phyloP scores from a whole-genome alignment of 345 rosid genomes.

The Gossypium rotundifolium region DNA sequence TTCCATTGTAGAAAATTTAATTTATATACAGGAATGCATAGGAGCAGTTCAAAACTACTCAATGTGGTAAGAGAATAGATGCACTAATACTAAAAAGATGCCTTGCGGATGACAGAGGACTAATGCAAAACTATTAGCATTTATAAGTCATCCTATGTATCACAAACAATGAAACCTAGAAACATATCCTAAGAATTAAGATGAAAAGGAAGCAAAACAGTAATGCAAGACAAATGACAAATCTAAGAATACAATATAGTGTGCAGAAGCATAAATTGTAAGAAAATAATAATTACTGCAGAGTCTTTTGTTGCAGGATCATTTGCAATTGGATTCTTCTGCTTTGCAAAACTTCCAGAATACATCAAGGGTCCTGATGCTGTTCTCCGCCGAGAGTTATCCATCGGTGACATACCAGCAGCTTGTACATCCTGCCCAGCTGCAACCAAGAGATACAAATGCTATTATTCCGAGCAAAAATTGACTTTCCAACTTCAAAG shows the following conservation, averaged over 20 bases:
- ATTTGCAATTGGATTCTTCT: slow-evolving; percentile 51
- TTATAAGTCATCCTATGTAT: background rate
- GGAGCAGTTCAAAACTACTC: background rate
- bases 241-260: background rate
- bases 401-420: slow-evolving; percentile 45
- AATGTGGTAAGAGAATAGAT: background rate
- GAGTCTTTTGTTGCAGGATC: slow-evolving; percentile 53
- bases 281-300: slow-evolving; percentile 36
- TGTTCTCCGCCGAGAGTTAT: slow-evolving; percentile 59
- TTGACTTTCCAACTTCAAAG: background rate
- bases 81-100: background rate
- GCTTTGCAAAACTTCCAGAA: slow-evolving; percentile 59
- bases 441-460: slow-evolving; percentile 23
- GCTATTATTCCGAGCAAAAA: background rate
- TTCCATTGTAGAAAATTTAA: background rate
- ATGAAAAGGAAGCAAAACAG: background rate
- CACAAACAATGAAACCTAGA: background rate
- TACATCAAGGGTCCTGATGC: slow-evolving; percentile 52
- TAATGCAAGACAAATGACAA: background rate
- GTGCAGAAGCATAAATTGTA: background rate
- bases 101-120: background rate
- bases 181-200: background rate
- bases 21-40: background rate
- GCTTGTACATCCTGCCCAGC: slow-evolving; percentile 59
- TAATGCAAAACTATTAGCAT: background rate